Evolutionary conservation across 106 monocot species (phyloP).

Genomic region (Dendrobium catenatum): DNA sequence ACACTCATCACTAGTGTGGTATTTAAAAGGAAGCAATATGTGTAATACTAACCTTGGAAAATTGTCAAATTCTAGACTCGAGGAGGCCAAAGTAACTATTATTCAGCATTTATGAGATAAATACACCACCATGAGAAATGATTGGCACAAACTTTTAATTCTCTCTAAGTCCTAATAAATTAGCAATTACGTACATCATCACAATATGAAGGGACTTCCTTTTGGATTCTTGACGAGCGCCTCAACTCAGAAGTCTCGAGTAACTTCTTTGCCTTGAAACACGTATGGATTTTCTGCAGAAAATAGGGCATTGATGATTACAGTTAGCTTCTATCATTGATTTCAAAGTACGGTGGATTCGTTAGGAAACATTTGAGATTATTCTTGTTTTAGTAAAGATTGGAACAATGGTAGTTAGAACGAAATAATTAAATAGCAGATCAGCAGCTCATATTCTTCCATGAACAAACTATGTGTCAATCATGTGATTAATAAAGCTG

Average conservation of each 20-base stretch:
- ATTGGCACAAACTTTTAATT: background rate
- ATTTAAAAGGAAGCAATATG: too few relatives aligned
- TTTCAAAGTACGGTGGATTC: background rate
- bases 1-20: too few relatives aligned
- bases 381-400: background rate
- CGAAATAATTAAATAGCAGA: background rate
- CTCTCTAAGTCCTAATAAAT: background rate
- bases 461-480: too few relatives aligned
- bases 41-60: too few relatives aligned
- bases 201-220: background rate
- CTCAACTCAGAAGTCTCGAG: slow-evolving; percentile 8
- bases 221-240: slow-evolving; percentile 2
- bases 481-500: background rate
- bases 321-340: background rate
- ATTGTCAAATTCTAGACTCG: background rate
- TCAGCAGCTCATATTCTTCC: too few relatives aligned
- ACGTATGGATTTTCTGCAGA: background rate
- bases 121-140: background rate
- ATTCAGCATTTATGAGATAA: background rate
- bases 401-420: background rate
- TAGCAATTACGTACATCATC: slow-evolving; percentile 2
- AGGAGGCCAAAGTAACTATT: background rate
- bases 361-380: background rate
- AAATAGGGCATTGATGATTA: background rate
- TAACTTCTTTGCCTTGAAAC: background rate